Percentiles rank a stretch among this genome's conserved stretches.
Evolutionary conservation across 2,329 filamentous ascomycete genomes (phyloP).

Genomic region (Diaporthe citri): DNA sequence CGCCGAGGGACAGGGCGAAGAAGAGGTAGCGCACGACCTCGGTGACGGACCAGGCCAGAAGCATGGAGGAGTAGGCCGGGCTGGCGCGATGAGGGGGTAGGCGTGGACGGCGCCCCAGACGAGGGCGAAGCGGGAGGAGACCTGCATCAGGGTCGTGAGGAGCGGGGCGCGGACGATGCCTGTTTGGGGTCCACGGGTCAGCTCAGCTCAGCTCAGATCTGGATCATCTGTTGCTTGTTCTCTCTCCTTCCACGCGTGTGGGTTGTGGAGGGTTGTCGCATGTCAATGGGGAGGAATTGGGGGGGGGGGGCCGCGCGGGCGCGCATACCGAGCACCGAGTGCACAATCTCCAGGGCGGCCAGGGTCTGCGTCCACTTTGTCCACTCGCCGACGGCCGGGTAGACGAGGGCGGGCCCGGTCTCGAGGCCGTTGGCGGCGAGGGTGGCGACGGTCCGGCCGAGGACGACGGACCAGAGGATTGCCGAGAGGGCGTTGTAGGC

Average conservation of each 20-base stretch:
- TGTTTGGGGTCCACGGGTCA: slow-evolving; percentile 49
- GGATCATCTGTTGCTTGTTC: too few relatives aligned
- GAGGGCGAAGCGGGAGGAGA: slow-evolving; percentile 86
- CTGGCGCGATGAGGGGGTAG: slow-evolving; percentile 75
- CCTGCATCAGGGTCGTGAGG: slow-evolving; percentile 89
- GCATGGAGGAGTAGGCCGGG: slow-evolving; percentile 79
- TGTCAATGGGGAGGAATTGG: neutral
- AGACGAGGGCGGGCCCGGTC: slow-evolving; percentile 65
- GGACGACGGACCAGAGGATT: slow-evolving; percentile 81
- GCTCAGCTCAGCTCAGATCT: too few relatives aligned
- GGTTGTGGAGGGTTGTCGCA: neutral
- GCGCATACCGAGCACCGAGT: slow-evolving; percentile 78
- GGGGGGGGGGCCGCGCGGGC: too few relatives aligned
- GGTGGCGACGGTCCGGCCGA: slow-evolving; percentile 73
- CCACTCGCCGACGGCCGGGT: slow-evolving; percentile 73
- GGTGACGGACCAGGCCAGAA: slow-evolving; percentile 88
- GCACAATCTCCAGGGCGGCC: slow-evolving; percentile 85
- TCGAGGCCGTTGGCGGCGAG: slow-evolving; percentile 61
- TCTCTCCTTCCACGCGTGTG: neutral
- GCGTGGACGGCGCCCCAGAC: slow-evolving; percentile 86
- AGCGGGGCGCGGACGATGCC: slow-evolving; percentile 89
- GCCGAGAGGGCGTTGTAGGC: slow-evolving; percentile 39
- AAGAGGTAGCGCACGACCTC: slow-evolving; percentile 95
- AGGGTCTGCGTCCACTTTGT: slow-evolving; percentile 86
- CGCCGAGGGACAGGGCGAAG: slow-evolving; percentile 79